Evolutionary conservation across 1,139 yeast species (phyloP), one percentile per base, ranked within the genome.

Genomic region (Zygosaccharomyces pseudobailii): DNA sequence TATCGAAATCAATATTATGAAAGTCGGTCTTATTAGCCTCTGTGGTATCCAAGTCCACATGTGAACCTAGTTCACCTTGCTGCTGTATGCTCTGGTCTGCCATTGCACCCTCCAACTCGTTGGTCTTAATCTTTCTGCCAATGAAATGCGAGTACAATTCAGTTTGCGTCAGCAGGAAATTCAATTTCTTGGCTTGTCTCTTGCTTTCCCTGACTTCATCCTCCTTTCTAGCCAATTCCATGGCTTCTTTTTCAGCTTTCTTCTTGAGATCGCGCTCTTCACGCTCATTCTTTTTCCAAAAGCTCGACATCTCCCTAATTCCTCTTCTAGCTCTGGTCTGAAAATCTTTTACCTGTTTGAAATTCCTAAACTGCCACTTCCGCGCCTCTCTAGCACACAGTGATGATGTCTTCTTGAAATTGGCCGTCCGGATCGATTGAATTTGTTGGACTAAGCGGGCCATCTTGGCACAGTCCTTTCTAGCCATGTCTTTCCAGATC

Each of bases 231-330:
- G 97, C 97, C 58, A 77, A 78, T 59, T 90, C 97, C 40, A 87
- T 69, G 7, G 95, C 87, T 63, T 88, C 96, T 66, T 84, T 87
- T 67, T 92, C 98, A 33, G 95, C 96, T 63, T 82, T 85, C 70
- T 83, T 83, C 55, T 94, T 81, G 58, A 84, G 73, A 57, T 89
- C 97, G 50, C 97, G 80, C 68, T 92, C 98, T 57, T 90, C 94
- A 62, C 95, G 81, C 70, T 94, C 98, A 68, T 90, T 89, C 56
- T 92, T 84, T 67, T 90, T 90, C 98, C 98, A 94, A 75, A 87
- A 92, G 61, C 87, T 86, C 63, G 90, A 82, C 98, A 94, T 94
- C 70, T 92, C 99, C 62, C 97, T 80, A 89, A 90, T 87, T 42
- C 96, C 95, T 63, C 98, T 80, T 68, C 96, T 81, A 3, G 97